Evolutionary conservation across 2,329 filamentous ascomycete genomes (phyloP).

Genomic region (Pyricularia pennisetigena): DNA sequence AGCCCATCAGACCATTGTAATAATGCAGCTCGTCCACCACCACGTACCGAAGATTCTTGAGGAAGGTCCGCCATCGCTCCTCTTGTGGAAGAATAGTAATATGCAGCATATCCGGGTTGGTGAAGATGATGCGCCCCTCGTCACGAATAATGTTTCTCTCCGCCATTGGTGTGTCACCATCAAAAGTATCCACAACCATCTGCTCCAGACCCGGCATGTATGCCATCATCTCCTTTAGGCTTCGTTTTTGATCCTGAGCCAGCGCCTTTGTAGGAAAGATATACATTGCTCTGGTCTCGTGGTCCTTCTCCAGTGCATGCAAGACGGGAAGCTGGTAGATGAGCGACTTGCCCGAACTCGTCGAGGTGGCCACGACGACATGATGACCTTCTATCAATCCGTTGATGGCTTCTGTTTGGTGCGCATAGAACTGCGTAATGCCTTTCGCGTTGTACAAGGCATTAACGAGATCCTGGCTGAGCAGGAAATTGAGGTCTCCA

Average conservation of each 20-base stretch:
- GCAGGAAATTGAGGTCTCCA: slow-evolving; percentile 72
- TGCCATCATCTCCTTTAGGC: slow-evolving; percentile 71
- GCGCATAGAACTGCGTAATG: slow-evolving; percentile 79
- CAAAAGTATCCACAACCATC: slow-evolving; percentile 81
- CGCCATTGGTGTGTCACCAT: slow-evolving; percentile 83
- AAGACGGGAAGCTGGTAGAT: slow-evolving; percentile 95
- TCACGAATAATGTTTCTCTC: slow-evolving; percentile 75
- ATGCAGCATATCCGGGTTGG: slow-evolving; percentile 96
- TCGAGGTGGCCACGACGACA: slow-evolving; percentile 87
- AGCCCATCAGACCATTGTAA: slow-evolving; percentile 90
- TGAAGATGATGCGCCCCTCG: slow-evolving; percentile 87
- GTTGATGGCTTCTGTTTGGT: slow-evolving; percentile 92
- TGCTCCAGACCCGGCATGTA: slow-evolving; percentile 73
- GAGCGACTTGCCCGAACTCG: slow-evolving; percentile 93
- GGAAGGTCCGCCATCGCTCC: slow-evolving; percentile 74
- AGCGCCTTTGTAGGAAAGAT: slow-evolving; percentile 97
- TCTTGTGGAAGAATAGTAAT: slow-evolving; percentile 90
- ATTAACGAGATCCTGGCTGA: slow-evolving; percentile 91
- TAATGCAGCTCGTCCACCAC: slow-evolving; percentile 91
- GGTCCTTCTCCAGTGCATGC: slow-evolving; percentile 72
- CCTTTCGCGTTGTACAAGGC: slow-evolving; percentile 85
- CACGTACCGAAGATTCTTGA: slow-evolving; percentile 82
- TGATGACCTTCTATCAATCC: slow-evolving; percentile 67
- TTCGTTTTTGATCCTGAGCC: slow-evolving; percentile 87
- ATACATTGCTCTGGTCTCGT: slow-evolving; percentile 78